phyloP scores from a whole-genome alignment of 345 rosid species.

The Citrus cavaleriei region DNA sequence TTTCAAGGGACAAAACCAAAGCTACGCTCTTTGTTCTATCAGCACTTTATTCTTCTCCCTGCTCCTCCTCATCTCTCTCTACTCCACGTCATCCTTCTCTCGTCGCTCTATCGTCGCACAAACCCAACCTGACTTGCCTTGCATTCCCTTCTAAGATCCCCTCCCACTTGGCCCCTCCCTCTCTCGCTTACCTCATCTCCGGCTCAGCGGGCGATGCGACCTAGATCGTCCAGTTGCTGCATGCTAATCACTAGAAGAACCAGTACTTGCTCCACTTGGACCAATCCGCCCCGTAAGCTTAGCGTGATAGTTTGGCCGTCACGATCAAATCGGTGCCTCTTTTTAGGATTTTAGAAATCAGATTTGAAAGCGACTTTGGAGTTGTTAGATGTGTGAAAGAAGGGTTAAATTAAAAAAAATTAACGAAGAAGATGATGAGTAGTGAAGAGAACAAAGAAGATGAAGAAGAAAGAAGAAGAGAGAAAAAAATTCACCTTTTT shows the following conservation, averaged over 20 bases:
- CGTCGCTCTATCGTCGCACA: background rate
- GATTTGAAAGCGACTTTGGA: too few relatives aligned
- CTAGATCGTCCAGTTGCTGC: conserved; percentile 74
- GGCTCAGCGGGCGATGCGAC: conserved; percentile 65
- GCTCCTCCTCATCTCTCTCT: conserved; percentile 52
- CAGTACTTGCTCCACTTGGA: conserved; percentile 27
- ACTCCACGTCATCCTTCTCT: conserved; percentile 26
- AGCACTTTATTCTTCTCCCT: conserved; percentile 59
- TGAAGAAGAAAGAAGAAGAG: too few relatives aligned
- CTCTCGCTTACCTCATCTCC: conserved; percentile 66
- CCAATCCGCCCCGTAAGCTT: too few relatives aligned
- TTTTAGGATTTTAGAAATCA: too few relatives aligned
- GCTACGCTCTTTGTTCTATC: conserved; percentile 49
- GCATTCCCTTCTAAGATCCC: conserved; percentile 36
- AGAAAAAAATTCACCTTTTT: too few relatives aligned
- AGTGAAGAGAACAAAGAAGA: too few relatives aligned
- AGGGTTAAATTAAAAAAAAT: too few relatives aligned
- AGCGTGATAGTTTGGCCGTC: too few relatives aligned
- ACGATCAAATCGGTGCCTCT: too few relatives aligned
- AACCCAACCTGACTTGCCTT: conserved; percentile 43
- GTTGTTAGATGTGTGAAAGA: too few relatives aligned
- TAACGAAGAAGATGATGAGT: too few relatives aligned
- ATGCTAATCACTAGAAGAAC: conserved; percentile 81
- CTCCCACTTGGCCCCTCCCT: conserved; percentile 61
- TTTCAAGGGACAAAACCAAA: conserved; percentile 39